Evolutionary conservation across 495 filamentous ascomycete species (phyloP).

Genomic region (Neurospora discreta): DNA sequence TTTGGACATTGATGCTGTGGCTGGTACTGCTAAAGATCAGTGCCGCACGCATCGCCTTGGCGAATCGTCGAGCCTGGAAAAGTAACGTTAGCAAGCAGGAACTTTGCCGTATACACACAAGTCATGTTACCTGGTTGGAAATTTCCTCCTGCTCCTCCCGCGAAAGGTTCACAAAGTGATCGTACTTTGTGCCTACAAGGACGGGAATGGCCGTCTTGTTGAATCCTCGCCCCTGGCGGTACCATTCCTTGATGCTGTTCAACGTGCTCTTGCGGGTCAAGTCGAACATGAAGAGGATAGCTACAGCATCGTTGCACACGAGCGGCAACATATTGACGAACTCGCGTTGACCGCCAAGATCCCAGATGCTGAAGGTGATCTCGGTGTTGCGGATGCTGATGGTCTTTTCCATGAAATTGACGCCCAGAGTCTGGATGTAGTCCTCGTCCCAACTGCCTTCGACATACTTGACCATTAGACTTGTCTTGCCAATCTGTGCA

Average conservation of each 20-base stretch:
- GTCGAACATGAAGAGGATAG: conserved; percentile 99
- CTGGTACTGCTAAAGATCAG: conserved; percentile 97
- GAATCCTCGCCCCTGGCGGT: conserved; percentile 92
- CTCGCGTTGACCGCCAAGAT: conserved; percentile 92
- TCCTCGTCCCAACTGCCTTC: conserved; percentile 99
- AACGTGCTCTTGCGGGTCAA: conserved; percentile 94
- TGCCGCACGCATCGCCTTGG: conserved; percentile 94
- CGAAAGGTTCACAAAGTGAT: conserved; percentile 97
- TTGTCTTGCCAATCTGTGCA: conserved; percentile 98
- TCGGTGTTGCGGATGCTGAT: conserved; percentile 99
- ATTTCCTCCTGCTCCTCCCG: conserved; percentile 97
- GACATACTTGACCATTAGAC: conserved; percentile 98
- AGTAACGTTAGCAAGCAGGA: conserved; percentile 3
- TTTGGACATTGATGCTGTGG: conserved; percentile 98
- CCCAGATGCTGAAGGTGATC: conserved; percentile 99
- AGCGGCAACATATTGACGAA: conserved; percentile 99
- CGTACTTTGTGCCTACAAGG: conserved; percentile 93
- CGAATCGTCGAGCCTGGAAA: conserved; percentile 81
- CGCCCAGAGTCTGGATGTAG: conserved; percentile 96
- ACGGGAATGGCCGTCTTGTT: conserved; percentile 99
- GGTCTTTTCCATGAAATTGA: conserved; percentile 99
- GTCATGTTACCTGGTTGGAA: conserved; percentile 61
- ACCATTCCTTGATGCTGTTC: conserved; percentile 99
- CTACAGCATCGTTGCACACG: conserved; percentile 97
- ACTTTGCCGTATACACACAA: neutral